Evolutionary conservation across 116 monocot genomes (phyloP), one percentile per base, ranked within the genome.

Genomic region (Posidonia oceanica): DNA sequence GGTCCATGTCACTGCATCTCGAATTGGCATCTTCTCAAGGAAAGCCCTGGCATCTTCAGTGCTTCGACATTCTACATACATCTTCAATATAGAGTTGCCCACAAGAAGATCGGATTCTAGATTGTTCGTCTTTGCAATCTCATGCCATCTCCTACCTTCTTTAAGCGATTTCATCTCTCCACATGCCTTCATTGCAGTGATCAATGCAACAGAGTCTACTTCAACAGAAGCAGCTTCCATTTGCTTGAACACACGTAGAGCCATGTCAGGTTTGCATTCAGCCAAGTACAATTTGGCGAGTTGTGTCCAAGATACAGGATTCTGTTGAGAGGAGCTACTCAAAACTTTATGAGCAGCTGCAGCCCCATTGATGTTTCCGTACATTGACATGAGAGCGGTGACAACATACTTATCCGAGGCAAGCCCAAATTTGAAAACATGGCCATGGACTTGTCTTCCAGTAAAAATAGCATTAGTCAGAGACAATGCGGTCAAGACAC

Each of bases 381-480:
- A 80, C 21, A 75, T 55, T 11, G 65, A 40, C 66, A 83, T 68
- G 2, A 87, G 78, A 10, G 86, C 77, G 1, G 78, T 67, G 61
- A 78, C 18, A 18, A 83, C 70, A 39, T 75, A 78, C 59, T 76
- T 69, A 58, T 87, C 73, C 22, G 69, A 41, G 42, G 62, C 61
- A 21, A 87, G 59, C 3, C 69, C 69, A 56, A 78, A 69, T 73
- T 86, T 86, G 63, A 86, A 39, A 14, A 67, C 86, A 63, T 83
- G 80, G 55, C 63, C 69, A 59, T 87, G 84, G 18, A 84, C 53
- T 61, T 84, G 83, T 76, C 48, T 81, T 36, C 84, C 87, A 38
- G 61, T 69, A 61, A 69, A 79, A 15, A 57, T 54, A 18, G 78
- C 77, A 3, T 75, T 42, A 59, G 74, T 68, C 54, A 84, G 57